Evolutionary conservation across 2,329 filamentous ascomycete genomes (phyloP).

Genomic region (Leptographium wingfieldii): DNA sequence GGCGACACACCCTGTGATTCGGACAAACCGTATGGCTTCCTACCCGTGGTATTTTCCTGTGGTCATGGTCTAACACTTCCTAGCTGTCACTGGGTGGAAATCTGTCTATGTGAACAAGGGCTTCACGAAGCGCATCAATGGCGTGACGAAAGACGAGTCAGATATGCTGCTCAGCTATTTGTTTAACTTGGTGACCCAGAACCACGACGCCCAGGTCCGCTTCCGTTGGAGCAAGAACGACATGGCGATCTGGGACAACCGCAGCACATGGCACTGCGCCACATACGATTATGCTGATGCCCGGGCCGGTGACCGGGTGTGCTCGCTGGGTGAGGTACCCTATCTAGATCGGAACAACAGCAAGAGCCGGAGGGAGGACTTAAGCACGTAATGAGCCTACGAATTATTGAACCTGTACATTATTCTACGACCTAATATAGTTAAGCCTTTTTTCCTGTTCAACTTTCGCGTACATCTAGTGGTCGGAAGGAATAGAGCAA

Average conservation of each 20-base stretch:
- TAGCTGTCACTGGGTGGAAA: constrained; percentile 43
- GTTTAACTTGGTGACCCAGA: constrained; percentile 35
- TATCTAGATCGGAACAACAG: constrained; percentile 26
- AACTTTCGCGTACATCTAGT: neutral
- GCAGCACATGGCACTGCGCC: constrained; percentile 36
- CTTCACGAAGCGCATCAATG: constrained; percentile 42
- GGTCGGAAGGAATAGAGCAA: neutral
- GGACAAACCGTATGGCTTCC: constrained; percentile 35
- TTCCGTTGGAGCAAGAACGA: constrained; percentile 41
- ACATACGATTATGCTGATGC: constrained; percentile 47
- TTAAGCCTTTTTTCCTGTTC: neutral
- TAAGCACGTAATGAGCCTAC: neutral
- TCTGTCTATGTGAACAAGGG: constrained; percentile 37
- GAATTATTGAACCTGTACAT: neutral
- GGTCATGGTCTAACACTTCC: neutral
- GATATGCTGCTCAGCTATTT: constrained; percentile 36
- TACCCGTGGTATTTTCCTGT: neutral
- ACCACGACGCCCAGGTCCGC: constrained; percentile 44
- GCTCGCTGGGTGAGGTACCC: constrained; percentile 29
- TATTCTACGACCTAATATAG: neutral
- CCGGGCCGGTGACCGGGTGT: constrained; percentile 28
- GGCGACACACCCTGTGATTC: constrained; percentile 39
- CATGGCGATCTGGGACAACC: constrained; percentile 55
- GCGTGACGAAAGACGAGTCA: constrained; percentile 39
- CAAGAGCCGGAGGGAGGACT: neutral